phyloP scores from a whole-genome alignment of 2,329 filamentous ascomycete genomes.

The Chaetomiaceae sp. region DNA sequence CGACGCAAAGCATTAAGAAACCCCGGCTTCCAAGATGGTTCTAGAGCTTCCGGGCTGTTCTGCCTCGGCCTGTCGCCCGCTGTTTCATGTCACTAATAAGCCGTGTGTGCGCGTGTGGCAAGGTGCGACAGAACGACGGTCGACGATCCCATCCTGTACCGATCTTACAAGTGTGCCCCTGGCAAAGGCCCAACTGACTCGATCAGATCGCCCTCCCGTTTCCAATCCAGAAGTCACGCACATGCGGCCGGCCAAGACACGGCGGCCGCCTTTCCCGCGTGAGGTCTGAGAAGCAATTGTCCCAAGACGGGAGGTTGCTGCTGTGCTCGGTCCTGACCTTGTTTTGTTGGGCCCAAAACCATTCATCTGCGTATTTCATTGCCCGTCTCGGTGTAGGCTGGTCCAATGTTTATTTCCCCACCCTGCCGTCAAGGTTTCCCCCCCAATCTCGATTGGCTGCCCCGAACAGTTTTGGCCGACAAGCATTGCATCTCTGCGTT shows the following conservation, averaged over 20 bases:
- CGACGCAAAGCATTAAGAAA: background rate
- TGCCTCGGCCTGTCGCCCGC: background rate
- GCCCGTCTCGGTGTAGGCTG: too few relatives aligned
- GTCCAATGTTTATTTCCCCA: too few relatives aligned
- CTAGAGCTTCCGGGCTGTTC: constrained; percentile 15
- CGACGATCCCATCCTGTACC: background rate
- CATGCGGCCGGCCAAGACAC: background rate
- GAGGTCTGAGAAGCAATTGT: too few relatives aligned
- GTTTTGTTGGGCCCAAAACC: constrained; percentile 9
- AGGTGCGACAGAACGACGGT: constrained; percentile 8
- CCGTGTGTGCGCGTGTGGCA: constrained; percentile 8
- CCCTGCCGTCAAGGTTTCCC: background rate
- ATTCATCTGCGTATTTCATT: background rate
- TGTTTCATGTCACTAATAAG: constrained; percentile 1
- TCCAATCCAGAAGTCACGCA: background rate
- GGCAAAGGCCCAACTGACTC: background rate
- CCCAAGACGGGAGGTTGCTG: background rate
- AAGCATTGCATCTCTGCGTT: constrained; percentile 1
- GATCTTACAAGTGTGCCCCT: too few relatives aligned
- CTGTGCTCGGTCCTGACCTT: background rate
- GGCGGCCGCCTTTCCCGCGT: too few relatives aligned
- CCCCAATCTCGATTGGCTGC: constrained; percentile 6
- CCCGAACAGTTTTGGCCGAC: background rate
- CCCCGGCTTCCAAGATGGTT: background rate
- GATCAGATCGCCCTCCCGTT: background rate